A percentile compares a stretch with the other conserved stretches of the same genome.
Conservation (phyloP, 495 filamentous ascomycete genomes). For the Tricharina praecox region DNA sequence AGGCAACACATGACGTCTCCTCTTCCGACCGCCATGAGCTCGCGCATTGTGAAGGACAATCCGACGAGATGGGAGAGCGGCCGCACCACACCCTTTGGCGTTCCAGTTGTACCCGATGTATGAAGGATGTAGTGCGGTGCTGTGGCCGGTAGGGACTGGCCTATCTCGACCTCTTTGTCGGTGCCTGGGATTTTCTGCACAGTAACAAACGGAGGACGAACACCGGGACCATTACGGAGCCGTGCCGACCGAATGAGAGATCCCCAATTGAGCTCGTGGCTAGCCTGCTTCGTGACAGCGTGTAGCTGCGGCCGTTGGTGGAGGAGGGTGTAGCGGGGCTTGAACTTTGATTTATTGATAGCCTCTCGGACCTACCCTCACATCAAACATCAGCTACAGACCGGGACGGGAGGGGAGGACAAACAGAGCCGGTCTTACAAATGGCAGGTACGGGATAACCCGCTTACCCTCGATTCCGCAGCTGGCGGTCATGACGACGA, state of each 20-base stretch:
- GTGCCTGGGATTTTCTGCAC: neutral
- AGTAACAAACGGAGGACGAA: neutral
- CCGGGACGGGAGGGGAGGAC: neutral
- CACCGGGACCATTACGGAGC: slow-evolving; percentile 31
- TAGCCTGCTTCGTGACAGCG: slow-evolving; percentile 48
- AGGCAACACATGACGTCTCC: slow-evolving; percentile 74
- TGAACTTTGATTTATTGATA: slow-evolving; percentile 33
- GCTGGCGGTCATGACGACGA: slow-evolving; percentile 66
- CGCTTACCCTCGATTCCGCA: slow-evolving; percentile 82
- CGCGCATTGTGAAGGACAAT: slow-evolving; percentile 57
- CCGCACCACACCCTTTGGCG: slow-evolving; percentile 75
- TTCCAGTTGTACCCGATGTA: slow-evolving; percentile 65
- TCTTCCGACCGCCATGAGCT: slow-evolving; percentile 61
- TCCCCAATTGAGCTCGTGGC: slow-evolving; percentile 65
- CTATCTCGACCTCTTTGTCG: slow-evolving; percentile 11
- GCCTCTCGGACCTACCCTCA: slow-evolving; percentile 28
- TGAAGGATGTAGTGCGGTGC: slow-evolving; percentile 85
- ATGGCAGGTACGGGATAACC: slow-evolving; percentile 21
- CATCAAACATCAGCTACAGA: slow-evolving; percentile 2
- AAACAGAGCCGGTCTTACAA: too few species aligned
- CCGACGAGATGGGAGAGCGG: slow-evolving; percentile 79
- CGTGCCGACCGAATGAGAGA: slow-evolving; percentile 52
- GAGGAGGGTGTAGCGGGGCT: slow-evolving; percentile 30
- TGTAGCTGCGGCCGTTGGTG: slow-evolving; percentile 50
- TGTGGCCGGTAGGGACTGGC: slow-evolving; percentile 58